Evolutionary conservation across 768 basidiomycete genomes (phyloP), one percentile per base, ranked within the genome.

Genomic region (Tephrocybe sp.): DNA sequence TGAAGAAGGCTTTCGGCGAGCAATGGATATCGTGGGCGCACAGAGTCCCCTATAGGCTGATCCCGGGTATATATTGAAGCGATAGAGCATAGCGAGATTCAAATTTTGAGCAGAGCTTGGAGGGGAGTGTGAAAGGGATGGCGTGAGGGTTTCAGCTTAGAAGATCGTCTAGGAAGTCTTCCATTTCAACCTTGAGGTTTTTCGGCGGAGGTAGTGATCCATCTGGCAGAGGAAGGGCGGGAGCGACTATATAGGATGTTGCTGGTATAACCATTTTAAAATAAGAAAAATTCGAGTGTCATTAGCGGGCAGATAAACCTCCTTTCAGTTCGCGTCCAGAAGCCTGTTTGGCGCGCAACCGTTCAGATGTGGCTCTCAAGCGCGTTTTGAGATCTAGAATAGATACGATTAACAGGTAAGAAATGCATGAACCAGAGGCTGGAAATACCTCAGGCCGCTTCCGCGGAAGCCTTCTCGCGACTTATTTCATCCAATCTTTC

Each of bases 391-490:
- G 64, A 49, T 86, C 85, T 86, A 21, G 24, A 4, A 19, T 12
- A 25, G 11, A 27, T 28, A 5, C 27, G 18, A 39, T 18, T 40
- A 0, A 48, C 26, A 12, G 25, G 21, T 36, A 19, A 30, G 44
- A 39, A 31, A 45, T 27, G 22, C 27, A 22, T 15, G 18, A n/a
- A n/a, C n/a, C n/a, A n/a, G n/a, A n/a, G n/a, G n/a, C n/a, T n/a
- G n/a, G n/a, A n/a, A n/a, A 55, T 72, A 88, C 90, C 90, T 75
- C 87, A 73, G 19, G 78, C 78, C 11, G 90, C 89, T 51, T 91
- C 89, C 0, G 89, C 88, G 5, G 78, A 76, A 1, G 78, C 77
- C 59, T 90, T 92, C 53, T 89, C 88, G 18, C 78, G 76, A 27
- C 68, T 78, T 72, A 92, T 69, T 28, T 78, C 72, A 26, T 89